Base-by-base conservation (phyloP, 331 rosid species). In the Malus hybrid region DNA sequence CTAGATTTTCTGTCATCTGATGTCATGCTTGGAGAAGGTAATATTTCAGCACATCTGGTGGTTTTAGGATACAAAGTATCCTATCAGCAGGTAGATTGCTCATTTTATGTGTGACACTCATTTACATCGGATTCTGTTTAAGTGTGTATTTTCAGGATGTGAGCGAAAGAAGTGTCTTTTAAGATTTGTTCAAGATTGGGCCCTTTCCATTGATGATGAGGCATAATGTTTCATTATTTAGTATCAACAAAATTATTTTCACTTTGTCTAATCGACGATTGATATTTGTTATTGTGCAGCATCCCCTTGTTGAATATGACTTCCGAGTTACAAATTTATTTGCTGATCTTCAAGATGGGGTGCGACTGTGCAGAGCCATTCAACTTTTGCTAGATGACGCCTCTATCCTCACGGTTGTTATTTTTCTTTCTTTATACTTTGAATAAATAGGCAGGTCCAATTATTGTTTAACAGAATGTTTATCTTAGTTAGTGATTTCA, bases 11-110 rank as follows among this genome's bases (percentile, higher is more conserved):
- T 94, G 42, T 89, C 96, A 6, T 86, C 95, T 33, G 96, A 92
- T 77, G 79, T 92, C 72, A 90, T 92, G 97, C 96, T 85, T 4
- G 99, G 99, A 62, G 99, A 94, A 90, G 99, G 99, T 75, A 94
- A 90, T 82, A 80, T 94, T 78, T 71, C 87, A 63, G 83, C 93
- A 71, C 99, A 94, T 83, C 82, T 94, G 89, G 81, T 79, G 83
- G 82, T 87, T 68, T 64, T 94, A 66, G 93, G 98, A 60, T 92
- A 91, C 87, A 94, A 90, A 83, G 77, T 88, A 71, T 85, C 93
- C 53, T 87, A 94, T 80, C 84, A 86, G 72, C 98, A 94, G 96
- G 98, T 90, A 42, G 56, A 85, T 66, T 64, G 72, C 63, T 68
- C 73, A 63, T 81, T 70, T 58, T 56, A 19, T 70, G 58, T 66